Evolutionary conservation across 2,329 filamentous ascomycete genomes (phyloP), one percentile per base, ranked within the genome.

Genomic region (Diplocarpon rosae): DNA sequence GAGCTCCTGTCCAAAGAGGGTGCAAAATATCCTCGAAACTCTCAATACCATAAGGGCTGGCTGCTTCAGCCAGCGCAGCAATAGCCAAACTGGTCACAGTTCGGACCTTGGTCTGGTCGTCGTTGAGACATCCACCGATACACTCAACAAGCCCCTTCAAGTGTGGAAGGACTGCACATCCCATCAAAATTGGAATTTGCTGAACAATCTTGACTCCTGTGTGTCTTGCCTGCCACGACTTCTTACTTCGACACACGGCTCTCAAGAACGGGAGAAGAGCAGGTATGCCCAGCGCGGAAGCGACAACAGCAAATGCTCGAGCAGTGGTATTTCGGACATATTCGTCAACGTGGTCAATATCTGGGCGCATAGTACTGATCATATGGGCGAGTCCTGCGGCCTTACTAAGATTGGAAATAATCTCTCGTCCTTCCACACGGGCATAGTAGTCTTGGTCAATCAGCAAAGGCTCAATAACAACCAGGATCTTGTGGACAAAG

Each of bases 371-470:
- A 8, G 89, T 95, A 67, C 88, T 95, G 63, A 98, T 98, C 92
- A 98, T 98, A 56, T 93, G 92, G 14, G 92, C 92, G 43, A 98
- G 76, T 62, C 92, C 93, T 50, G 93, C 92, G 17, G 92, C 92
- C 66, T 98, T 98, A 62, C 85, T 85, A 39, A 98, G 77, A 63
- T 98, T 98, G 44, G 90, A 96, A 57, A 98, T 98, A 57, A 98
- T 98, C 64, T 98, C 92, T 56, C 92, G 86, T 65, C 92, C 92
- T 65, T 98, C 92, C 5, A 98, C 92, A 63, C 92, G 83, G 34
- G 93, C 92, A 64, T 98, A 98, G 68, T 98, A 98, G 67, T 98
- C 93, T 68, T 98, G 92, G 62, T 98, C 93, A 59, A 98, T 98
- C 54, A 98, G 83, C 39, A 98, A 72, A n/a, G 92, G 92, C 65